Evolutionary conservation across 495 filamentous ascomycete species (phyloP).

Genomic region (Echria macrotheca): DNA sequence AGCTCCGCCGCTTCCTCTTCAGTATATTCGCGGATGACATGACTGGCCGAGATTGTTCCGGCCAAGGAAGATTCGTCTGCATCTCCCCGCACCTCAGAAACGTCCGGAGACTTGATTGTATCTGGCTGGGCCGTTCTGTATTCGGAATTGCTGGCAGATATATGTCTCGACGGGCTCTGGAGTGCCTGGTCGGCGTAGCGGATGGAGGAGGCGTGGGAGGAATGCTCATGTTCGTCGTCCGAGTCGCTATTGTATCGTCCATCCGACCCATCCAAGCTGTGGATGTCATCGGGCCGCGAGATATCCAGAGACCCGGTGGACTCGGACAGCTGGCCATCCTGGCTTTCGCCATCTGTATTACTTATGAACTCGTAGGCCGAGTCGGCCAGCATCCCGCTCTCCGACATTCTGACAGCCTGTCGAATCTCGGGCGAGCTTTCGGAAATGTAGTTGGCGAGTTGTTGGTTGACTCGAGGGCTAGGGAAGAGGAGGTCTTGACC

Average conservation of each 20-base stretch:
- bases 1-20: slow-evolving; percentile 48
- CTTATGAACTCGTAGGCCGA: slow-evolving; percentile 55
- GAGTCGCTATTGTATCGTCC: slow-evolving; percentile 33
- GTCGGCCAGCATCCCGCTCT: slow-evolving; percentile 45
- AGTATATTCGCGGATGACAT: slow-evolving; percentile 55
- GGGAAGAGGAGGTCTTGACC: slow-evolving; percentile 42
- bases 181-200: slow-evolving; percentile 31
- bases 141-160: slow-evolving; percentile 30
- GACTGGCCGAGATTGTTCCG: slow-evolving; percentile 56
- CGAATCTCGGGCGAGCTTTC: slow-evolving; percentile 46
- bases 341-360: slow-evolving; percentile 37
- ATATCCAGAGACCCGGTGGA: slow-evolving; percentile 47
- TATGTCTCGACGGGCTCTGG: slow-evolving; percentile 41
- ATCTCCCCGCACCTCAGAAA: slow-evolving; percentile 53
- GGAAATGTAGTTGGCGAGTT: slow-evolving; percentile 48
- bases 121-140: slow-evolving; percentile 22
- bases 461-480: slow-evolving; percentile 40
- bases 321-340: slow-evolving; percentile 45
- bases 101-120: slow-evolving; percentile 16
- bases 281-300: slow-evolving; percentile 45
- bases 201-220: slow-evolving; percentile 38
- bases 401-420: slow-evolving; percentile 37
- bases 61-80: slow-evolving; percentile 34
- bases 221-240: slow-evolving; percentile 39
- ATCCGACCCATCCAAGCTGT: slow-evolving; percentile 50